phyloP scores from a whole-genome alignment of 2,329 filamentous ascomycete genomes.

The Pestalotiopsis sp. region DNA sequence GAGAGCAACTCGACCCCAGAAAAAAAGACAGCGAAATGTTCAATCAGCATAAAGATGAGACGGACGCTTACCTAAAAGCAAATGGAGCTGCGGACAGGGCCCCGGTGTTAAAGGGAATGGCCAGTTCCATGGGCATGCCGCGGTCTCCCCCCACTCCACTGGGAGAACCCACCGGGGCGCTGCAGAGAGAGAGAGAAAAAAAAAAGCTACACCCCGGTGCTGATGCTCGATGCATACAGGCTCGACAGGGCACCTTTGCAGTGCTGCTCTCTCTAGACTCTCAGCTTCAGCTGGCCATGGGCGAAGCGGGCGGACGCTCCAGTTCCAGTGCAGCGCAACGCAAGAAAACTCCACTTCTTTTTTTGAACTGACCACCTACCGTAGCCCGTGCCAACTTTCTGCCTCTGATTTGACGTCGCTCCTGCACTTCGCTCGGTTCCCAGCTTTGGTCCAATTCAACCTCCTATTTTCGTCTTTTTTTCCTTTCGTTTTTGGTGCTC shows the following conservation, averaged over 20 bases:
- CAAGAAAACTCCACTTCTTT: not conserved
- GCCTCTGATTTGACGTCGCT: slow-evolving; percentile 14
- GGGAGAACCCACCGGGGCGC: not conserved
- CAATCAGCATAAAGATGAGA: slow-evolving; percentile 2
- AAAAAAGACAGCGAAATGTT: not conserved
- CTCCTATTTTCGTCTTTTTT: slow-evolving; percentile 10
- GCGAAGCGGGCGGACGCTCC: not conserved
- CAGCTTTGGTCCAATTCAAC: slow-evolving; percentile 6
- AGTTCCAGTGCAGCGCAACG: not conserved
- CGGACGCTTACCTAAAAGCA: not conserved
- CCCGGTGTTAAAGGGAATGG: not conserved
- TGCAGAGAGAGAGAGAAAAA: not conserved
- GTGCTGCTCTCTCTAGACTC: not conserved
- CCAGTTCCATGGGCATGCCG: not conserved
- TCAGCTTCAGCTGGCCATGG: not conserved
- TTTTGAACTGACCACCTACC: not conserved
- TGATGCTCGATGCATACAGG: not conserved
- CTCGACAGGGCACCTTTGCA: not conserved
- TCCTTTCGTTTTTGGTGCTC: not conserved
- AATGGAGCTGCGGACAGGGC: not conserved
- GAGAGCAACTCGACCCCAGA: not conserved
- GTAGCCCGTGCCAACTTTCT: slow-evolving; percentile 14
- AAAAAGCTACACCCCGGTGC: not conserved
- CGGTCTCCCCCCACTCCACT: not conserved
- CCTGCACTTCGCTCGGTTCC: not conserved